Base-by-base conservation (phyloP, 208 protist genomes). In the Leishmania turanica region DNA sequence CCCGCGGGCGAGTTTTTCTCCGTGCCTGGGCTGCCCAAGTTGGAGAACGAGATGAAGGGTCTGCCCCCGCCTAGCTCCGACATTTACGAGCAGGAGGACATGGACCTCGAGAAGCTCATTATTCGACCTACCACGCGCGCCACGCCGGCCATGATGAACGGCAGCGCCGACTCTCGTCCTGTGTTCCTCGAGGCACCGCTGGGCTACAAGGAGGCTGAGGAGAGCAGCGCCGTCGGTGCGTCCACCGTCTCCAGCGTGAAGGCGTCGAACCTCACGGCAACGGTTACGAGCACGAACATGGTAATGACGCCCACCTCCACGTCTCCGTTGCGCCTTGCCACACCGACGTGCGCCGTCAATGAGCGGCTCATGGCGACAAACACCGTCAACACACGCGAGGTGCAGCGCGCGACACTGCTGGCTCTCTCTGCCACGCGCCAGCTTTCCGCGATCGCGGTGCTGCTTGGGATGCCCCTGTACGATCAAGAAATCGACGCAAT, bases 41-140 rank as follows among this genome's bases (percentile, higher is more conserved):
- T 88, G 80, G 81, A 90, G 53, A 96, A 96, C 77, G 92, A 92
- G 76, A 79, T 80, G n/a, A 81, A 82, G 37, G 94, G 92, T 13
- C 89, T 97, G 56, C 92, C 92, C 1, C 91, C 94, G 27, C 92
- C 92, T 2, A 88, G 79, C 40, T 88, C 91, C 0, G 84, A 70
- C 65, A 87, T 96, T 49, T 97, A 97, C 84, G 94, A 97, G 75
- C 83, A 93, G 82, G 82, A 90, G 49, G 80, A 87, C 40, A 77
- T 87, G 47, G 83, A 91, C 47, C 71, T 96, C 7, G 90, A 86
- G 56, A 79, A 80, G 53, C 87, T 87, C 45, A 92, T 96, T 54
- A 85, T 94, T 51, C 92, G 91, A 47, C 89, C 91, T 45, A 95
- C 91, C 19, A 69, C 80, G 11, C 87, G 88, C 53, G 80, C 83